Percentiles rank a stretch among this genome's conserved stretches.
Conservation (phyloP, 164 flowering plant genomes). For the Kalanchoe fedtschenkoi region DNA sequence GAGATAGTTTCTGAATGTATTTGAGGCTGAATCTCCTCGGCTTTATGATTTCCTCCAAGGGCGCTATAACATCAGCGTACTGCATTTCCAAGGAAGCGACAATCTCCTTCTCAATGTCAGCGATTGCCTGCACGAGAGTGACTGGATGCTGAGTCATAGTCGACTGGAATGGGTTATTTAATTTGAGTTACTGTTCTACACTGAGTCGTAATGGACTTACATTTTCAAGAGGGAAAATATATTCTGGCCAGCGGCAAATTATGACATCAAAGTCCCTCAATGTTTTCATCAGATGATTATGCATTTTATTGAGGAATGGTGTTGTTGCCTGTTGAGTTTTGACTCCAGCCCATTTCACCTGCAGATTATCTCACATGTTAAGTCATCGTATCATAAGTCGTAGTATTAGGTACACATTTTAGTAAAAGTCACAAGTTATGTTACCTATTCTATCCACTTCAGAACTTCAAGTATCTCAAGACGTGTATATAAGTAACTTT, state of each 20-base stretch:
- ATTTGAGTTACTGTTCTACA: background rate
- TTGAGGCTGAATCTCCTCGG: slow-evolving; percentile 75
- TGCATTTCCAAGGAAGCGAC: slow-evolving; percentile 83
- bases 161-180: background rate
- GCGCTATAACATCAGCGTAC: slow-evolving; percentile 73
- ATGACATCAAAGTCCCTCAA: slow-evolving; percentile 68
- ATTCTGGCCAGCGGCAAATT: slow-evolving; percentile 89
- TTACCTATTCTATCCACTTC: too few relatives aligned
- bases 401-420: background rate
- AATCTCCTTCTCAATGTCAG: slow-evolving; percentile 80
- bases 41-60: slow-evolving; percentile 65
- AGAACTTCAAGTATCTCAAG: too few relatives aligned
- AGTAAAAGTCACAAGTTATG: background rate
- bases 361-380: too few relatives aligned
- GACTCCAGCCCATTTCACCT: slow-evolving; percentile 93
- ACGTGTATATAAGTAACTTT: too few relatives aligned
- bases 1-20: slow-evolving; percentile 80
- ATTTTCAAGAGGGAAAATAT: slow-evolving; percentile 64
- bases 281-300: slow-evolving; percentile 63
- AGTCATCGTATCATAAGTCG: too few relatives aligned
- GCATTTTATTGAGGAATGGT: slow-evolving; percentile 87
- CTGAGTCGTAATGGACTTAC: slow-evolving; percentile 28
- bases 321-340: slow-evolving; percentile 76
- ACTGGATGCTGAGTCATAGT: background rate
- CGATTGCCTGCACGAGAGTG: slow-evolving; percentile 43